These are phyloP conservation scores for Ogataea nakhonphanomensis DNA, from an alignment of 805 yeast genomes.

Conservation along the genomic window DNA sequence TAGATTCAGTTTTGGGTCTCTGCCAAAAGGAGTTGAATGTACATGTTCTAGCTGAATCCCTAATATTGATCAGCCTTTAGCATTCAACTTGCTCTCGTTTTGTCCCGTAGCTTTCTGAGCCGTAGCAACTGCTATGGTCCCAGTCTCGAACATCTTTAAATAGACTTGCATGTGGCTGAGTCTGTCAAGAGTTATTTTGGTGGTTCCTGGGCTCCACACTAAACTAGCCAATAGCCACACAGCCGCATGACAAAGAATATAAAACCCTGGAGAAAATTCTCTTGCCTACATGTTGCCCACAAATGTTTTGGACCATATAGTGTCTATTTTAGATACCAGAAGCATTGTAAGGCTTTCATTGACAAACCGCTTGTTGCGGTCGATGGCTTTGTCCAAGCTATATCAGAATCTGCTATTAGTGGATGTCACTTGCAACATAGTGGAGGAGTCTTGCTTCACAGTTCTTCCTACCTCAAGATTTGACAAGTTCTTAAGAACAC, in stretches of 20 bases:
- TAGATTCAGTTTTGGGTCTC: no score
- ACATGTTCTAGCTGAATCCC: no score
- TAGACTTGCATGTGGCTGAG: no score
- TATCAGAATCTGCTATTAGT: conserved; percentile 17
- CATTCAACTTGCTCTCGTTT: no score
- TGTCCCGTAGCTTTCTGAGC: no score
- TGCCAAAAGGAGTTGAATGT: no score
- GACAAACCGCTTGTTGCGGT: conserved; percentile 8
- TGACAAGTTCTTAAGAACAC: conserved; percentile 6
- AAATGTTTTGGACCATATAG: conserved; percentile 14
- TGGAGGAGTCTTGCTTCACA: conserved; percentile 4
- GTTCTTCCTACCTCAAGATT: conserved; percentile 7
- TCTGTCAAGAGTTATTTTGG: no score
- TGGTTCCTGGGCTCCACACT: background rate
- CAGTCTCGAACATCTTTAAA: no score
- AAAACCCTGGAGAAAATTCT: background rate
- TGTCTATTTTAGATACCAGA: conserved; percentile 3
- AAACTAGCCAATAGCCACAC: background rate
- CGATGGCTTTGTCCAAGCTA: conserved; percentile 9
- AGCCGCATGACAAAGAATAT: conserved; percentile 5
- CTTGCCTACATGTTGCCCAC: conserved; percentile 1
- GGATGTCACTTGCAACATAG: conserved; percentile 8
- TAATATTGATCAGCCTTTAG: no score
- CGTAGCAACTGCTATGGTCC: no score
- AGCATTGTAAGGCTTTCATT: conserved; percentile 10